phyloP scores from a whole-genome alignment of 164 flowering plant genomes.

The Taxillus chinensis region DNA sequence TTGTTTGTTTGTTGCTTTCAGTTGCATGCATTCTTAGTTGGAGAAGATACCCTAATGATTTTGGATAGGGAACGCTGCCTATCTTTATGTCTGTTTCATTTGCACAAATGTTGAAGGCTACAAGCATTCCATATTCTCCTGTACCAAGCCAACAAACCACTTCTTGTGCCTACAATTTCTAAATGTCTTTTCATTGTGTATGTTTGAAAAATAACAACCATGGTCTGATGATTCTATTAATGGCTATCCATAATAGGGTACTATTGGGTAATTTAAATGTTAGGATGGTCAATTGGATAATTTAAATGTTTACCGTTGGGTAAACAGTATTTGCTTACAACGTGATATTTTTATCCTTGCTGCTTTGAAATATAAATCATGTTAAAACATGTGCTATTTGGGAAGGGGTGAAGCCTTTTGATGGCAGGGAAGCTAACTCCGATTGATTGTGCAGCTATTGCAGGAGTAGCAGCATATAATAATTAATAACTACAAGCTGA shows the following conservation, averaged over 20 bases:
- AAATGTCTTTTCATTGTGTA: background rate
- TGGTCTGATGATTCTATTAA: background rate
- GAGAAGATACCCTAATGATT: background rate
- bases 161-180: too few relatives aligned
- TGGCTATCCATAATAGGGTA: too few relatives aligned
- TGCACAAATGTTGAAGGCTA: constrained; percentile 98
- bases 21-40: background rate
- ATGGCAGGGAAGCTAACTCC: background rate
- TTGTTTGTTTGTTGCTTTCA: constrained; percentile 64
- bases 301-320: too few relatives aligned
- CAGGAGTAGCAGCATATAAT: constrained; percentile 91
- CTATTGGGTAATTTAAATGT: constrained; percentile 38
- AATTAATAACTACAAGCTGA: constrained; percentile 82
- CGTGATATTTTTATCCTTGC: too few relatives aligned
- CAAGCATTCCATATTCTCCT: constrained; percentile 27
- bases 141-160: too few relatives aligned
- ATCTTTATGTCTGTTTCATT: constrained; percentile 94
- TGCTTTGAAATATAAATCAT: too few relatives aligned
- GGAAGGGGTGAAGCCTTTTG: too few relatives aligned
- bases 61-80: constrained; percentile 98
- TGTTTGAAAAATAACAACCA: background rate
- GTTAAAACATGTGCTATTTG: too few relatives aligned
- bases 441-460: constrained; percentile 57
- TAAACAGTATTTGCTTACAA: too few relatives aligned
- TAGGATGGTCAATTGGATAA: background rate